Evolutionary conservation across 73 alveolate genomes (phyloP), one percentile per base, ranked within the genome.

Genomic region (Stentor coeruleus): DNA sequence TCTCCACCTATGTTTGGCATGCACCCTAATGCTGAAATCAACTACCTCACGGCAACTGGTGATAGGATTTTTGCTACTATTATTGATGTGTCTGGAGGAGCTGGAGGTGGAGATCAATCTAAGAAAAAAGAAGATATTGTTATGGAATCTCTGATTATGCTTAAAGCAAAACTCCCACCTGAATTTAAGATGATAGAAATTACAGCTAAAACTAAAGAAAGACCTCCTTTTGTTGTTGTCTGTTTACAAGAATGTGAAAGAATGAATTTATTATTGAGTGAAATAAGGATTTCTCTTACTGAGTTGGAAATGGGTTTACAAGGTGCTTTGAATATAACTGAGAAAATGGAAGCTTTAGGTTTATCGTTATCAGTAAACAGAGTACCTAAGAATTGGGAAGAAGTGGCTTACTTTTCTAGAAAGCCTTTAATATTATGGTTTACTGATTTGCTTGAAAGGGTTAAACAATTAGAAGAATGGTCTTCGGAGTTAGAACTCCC

Each of bases 21-120:
- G 95, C 99, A 97, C 92, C 99, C 99, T 39, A 97, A 97, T 92
- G 99, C 99, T 57, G 99, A 97, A 89, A 96, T 97, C 80, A 99
- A 95, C 86, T 97, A 95, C 93, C 92, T 98, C 83, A 97, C 99
- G 76, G 82, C 84, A 39, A 92, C 96, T 81, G 92, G 99, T 76
- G 96, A 93, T n/a, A 81, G 79, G 0, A 36, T 90, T 91, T 97
- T 82, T 97, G 91, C 87, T 97, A 98, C 81, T 76, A 96, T 88
- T 98, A 97, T 90, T 97, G 96, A 41, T 59, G 94, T 95, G 35
- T 91, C 89, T 84, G 99, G 99, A 41, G 99, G 98, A 28, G 91
- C 92, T 39, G 93, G 93, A 15, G 88, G 87, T 0, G 92, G 92
- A 0, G 96, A 91, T 20, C 95, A 93, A 58, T 96, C 95, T 35